Evolutionary conservation across 352 stramenopile genomes (phyloP).

Genomic region (Globisporangium nodosum): DNA sequence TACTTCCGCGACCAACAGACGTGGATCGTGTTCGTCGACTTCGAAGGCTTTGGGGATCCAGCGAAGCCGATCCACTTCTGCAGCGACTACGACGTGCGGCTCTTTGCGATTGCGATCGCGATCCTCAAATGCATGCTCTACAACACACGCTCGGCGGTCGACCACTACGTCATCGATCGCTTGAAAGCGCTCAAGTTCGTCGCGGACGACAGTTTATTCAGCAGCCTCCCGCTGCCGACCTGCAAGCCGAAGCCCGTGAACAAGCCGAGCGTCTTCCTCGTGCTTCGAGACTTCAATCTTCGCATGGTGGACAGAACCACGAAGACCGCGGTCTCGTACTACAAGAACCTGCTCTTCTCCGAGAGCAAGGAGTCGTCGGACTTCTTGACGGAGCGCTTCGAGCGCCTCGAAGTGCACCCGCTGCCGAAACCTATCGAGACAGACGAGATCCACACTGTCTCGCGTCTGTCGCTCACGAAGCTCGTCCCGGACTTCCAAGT

Average conservation of each 20-base stretch:
- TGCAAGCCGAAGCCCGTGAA: neutral
- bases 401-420: neutral
- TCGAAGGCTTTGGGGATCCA: neutral
- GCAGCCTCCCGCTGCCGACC: neutral
- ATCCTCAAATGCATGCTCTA: neutral
- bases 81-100: neutral
- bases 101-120: neutral
- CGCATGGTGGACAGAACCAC: neutral
- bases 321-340: neutral
- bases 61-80: neutral
- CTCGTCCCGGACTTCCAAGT: neutral
- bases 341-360: neutral
- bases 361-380: neutral
- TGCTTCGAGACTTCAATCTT: neutral
- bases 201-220: neutral
- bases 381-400: neutral
- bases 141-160: neutral
- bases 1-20: neutral
- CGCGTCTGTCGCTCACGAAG: neutral
- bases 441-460: neutral
- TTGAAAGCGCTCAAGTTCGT: constrained; percentile 1
- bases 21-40: constrained; percentile 1
- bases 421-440: neutral
- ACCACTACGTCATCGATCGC: neutral
- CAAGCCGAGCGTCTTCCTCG: neutral